These are phyloP conservation scores for Daldinia decipiens DNA, from an alignment of 495 filamentous ascomycete genomes.

Conservation along the genomic window DNA sequence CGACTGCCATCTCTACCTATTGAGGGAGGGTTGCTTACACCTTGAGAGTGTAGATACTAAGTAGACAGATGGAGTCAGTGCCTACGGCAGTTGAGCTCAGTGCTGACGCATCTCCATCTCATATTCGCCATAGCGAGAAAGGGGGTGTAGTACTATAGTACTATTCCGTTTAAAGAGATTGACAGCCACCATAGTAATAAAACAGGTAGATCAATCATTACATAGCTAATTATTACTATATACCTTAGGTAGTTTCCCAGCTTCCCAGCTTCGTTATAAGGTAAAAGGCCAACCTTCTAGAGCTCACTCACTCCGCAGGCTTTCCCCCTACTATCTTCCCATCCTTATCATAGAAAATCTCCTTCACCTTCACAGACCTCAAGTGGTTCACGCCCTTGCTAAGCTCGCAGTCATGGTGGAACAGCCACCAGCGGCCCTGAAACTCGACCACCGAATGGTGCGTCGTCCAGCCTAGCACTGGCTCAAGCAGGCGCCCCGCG, in stretches of 20 bases:
- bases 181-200: neutral
- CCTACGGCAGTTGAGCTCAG: neutral
- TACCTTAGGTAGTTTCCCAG: neutral
- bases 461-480: conserved; percentile 80
- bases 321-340: conserved; percentile 64
- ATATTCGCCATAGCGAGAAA: neutral
- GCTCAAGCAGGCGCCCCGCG: conserved; percentile 74
- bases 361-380: conserved; percentile 73
- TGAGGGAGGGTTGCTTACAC: too few relatives aligned
- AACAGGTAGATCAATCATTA: neutral
- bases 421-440: conserved; percentile 73
- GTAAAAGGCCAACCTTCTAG: neutral
- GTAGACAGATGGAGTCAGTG: too few relatives aligned
- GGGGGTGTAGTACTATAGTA: conserved; percentile 1
- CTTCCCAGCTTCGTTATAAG: neutral
- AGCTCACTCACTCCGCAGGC: conserved; percentile 38
- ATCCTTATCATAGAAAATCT: conserved; percentile 74
- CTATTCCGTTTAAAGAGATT: neutral
- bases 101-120: neutral
- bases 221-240: conserved; percentile 1
- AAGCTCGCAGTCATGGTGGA: conserved; percentile 76
- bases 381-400: conserved; percentile 71
- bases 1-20: too few relatives aligned
- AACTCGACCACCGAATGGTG: conserved; percentile 83
- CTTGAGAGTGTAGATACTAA: too few relatives aligned